These are phyloP conservation scores for Fusarium pseudoanthophilum DNA, from an alignment of 2,329 filamentous ascomycete genomes.

Conservation along the genomic window DNA sequence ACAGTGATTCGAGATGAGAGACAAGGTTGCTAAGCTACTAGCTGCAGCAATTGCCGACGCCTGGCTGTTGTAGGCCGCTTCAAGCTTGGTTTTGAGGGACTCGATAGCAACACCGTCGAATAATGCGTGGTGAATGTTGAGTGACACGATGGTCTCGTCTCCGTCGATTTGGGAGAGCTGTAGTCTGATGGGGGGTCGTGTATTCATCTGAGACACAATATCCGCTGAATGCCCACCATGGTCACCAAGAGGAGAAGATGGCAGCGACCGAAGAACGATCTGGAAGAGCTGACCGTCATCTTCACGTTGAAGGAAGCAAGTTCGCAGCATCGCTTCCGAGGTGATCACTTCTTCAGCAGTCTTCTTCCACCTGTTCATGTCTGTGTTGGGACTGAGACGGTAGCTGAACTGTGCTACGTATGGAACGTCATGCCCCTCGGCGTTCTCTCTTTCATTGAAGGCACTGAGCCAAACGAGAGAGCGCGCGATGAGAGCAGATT, in stretches of 20 bases:
- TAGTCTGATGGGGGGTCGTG: neutral
- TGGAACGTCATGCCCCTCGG: neutral
- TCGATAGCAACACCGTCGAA: conserved; percentile 18
- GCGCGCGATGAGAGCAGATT: conserved; percentile 18
- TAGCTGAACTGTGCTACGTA: conserved; percentile 27
- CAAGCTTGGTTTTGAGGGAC: conserved; percentile 2
- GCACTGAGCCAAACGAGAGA: conserved; percentile 10
- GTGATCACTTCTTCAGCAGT: neutral
- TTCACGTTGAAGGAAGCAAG: conserved; percentile 25
- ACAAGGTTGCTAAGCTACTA: neutral
- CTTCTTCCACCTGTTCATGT: conserved; percentile 1
- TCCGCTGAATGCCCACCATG: neutral
- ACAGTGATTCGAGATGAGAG: neutral
- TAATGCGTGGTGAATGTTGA: conserved; percentile 23
- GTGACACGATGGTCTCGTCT: neutral
- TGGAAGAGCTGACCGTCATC: conserved; percentile 20
- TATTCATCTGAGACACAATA: conserved; percentile 3
- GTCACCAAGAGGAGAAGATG: neutral
- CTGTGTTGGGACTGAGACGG: neutral
- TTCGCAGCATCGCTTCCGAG: conserved; percentile 16
- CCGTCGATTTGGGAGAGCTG: rapidly evolving
- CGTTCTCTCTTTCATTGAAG: neutral
- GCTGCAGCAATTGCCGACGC: rapidly evolving
- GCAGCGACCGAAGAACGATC: neutral
- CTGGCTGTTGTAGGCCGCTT: neutral